Percentiles rank a stretch among this genome's conserved stretches.
Evolutionary conservation across 164 flowering plant genomes (phyloP).

Genomic region (Amborella trichopoda): DNA sequence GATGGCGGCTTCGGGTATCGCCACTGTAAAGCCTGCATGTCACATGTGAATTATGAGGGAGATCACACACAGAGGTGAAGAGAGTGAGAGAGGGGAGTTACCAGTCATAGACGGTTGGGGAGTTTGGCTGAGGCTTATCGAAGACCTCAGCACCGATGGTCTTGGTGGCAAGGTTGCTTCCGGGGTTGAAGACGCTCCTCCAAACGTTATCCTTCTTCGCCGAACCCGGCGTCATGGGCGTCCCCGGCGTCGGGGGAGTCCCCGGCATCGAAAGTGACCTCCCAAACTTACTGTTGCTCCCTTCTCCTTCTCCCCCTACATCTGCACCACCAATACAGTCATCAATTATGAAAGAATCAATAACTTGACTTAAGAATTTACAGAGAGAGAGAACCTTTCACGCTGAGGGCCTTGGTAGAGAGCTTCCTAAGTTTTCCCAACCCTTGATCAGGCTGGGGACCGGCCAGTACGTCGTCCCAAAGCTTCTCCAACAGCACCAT

Average conservation of each 20-base stretch:
- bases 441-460: slow-evolving; percentile 81
- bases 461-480: slow-evolving; percentile 88
- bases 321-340: neutral
- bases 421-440: slow-evolving; percentile 66
- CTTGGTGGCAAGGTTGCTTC: slow-evolving; percentile 80
- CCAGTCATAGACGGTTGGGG: slow-evolving; percentile 98
- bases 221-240: slow-evolving; percentile 49
- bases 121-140: slow-evolving; percentile 75
- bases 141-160: slow-evolving; percentile 41
- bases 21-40: slow-evolving; percentile 28
- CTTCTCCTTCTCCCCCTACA: slow-evolving; percentile 16
- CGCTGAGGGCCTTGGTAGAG: slow-evolving; percentile 21
- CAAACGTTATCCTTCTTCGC: slow-evolving; percentile 72
- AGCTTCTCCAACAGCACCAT: slow-evolving; percentile 72
- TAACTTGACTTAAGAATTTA: neutral
- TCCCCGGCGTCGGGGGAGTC: slow-evolving; percentile 40
- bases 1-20: slow-evolving; percentile 23
- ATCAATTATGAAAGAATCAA: neutral
- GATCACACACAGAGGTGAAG: neutral
- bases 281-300: slow-evolving; percentile 28
- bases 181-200: slow-evolving; percentile 96
- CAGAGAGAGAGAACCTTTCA: slow-evolving; percentile 17
- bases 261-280: slow-evolving; percentile 54
- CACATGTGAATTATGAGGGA: neutral
- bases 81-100: slow-evolving; percentile 9